These are phyloP conservation scores for Myxozyma vanderwaltii DNA, from an alignment of 805 yeast genomes.

Conservation along the genomic window DNA sequence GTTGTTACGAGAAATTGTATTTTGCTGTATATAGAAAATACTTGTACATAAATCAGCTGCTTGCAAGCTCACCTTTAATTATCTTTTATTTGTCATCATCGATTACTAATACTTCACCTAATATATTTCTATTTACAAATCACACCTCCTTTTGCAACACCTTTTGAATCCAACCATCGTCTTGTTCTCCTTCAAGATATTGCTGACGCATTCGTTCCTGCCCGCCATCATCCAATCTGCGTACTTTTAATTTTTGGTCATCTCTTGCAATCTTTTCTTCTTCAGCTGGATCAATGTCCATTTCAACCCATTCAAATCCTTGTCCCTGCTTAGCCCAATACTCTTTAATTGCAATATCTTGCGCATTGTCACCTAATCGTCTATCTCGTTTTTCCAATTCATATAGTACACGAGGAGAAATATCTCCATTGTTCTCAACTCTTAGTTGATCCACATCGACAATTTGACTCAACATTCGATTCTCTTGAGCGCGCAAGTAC, in stretches of 20 bases:
- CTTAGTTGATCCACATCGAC: constrained; percentile 62
- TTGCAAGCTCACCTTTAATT: too few species aligned
- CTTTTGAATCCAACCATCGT: constrained; percentile 21
- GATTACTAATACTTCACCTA: neutral
- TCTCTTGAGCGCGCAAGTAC: constrained; percentile 66
- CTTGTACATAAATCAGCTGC: too few species aligned
- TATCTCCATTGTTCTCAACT: constrained; percentile 48
- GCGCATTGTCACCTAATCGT: constrained; percentile 54
- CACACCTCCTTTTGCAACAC: constrained; percentile 8
- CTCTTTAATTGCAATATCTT: constrained; percentile 70
- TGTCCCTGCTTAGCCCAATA: constrained; percentile 88
- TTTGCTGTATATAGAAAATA: neutral
- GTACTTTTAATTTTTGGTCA: constrained; percentile 35
- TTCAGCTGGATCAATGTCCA: constrained; percentile 87
- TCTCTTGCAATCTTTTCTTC: constrained; percentile 25
- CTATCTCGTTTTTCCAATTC: constrained; percentile 43
- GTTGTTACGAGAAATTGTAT: too few species aligned
- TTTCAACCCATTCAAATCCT: constrained; percentile 86
- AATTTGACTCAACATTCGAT: constrained; percentile 64
- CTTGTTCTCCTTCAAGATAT: constrained; percentile 10
- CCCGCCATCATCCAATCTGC: neutral
- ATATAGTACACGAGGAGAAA: constrained; percentile 39
- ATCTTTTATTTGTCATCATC: too few species aligned
- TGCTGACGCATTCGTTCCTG: constrained; percentile 5
- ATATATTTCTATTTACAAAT: neutral